These are phyloP conservation scores for Acanthamoeba lenticulata DNA, from an alignment of 208 protist species.

Conservation along the genomic window DNA sequence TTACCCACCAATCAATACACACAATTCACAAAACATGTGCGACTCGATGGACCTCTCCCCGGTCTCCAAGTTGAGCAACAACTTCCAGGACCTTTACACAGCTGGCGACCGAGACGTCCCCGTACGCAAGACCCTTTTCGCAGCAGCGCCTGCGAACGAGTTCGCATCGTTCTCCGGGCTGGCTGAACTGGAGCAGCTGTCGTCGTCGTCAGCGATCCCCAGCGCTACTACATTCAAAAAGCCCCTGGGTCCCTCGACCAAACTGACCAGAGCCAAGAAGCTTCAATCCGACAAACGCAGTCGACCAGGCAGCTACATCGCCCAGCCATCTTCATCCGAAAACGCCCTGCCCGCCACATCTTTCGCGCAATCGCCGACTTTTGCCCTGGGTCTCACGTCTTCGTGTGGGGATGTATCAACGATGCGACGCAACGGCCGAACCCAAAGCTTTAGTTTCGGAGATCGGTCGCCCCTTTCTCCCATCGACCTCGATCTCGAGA, in stretches of 20 bases:
- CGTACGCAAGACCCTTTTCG: not conserved
- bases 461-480: not conserved
- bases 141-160: not conserved
- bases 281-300: not conserved
- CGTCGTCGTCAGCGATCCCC: not conserved
- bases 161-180: not conserved
- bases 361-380: not conserved
- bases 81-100: not conserved
- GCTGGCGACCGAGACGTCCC: not conserved
- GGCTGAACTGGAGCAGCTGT: not conserved
- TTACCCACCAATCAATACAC: not conserved
- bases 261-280: not conserved
- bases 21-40: not conserved
- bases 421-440: not conserved
- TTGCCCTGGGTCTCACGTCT: not conserved
- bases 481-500: not conserved
- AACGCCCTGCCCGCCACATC: not conserved
- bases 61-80: not conserved
- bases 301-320: not conserved
- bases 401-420: not conserved
- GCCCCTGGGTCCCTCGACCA: not conserved
- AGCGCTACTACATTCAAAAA: not conserved
- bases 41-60: not conserved
- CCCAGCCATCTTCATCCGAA: not conserved
- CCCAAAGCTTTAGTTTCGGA: not conserved